Conservation (phyloP, 1,284 basidiomycete genomes). For the Grifola frondosa region DNA sequence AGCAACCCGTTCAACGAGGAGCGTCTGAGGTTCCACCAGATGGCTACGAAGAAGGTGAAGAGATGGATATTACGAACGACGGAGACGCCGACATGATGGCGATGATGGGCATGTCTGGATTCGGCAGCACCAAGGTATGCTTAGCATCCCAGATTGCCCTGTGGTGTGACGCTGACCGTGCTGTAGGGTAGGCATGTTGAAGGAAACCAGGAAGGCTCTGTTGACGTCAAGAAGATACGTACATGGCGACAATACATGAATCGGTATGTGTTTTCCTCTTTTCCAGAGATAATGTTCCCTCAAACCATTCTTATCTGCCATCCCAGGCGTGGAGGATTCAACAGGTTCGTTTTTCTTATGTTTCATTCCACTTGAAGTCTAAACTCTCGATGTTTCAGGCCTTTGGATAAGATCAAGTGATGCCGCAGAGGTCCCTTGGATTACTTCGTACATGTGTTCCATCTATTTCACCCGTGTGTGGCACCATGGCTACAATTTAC, state of each 20-base stretch:
- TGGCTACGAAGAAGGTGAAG: constrained; percentile 55
- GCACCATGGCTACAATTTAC: neutral
- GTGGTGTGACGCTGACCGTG: neutral
- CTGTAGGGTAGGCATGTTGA: constrained; percentile 73
- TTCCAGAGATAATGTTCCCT: no score
- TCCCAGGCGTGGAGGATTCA: constrained; percentile 85
- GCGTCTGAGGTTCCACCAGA: constrained; percentile 39
- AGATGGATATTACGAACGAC: constrained; percentile 64
- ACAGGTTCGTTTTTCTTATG: constrained; percentile 54
- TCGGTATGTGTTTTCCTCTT: constrained; percentile 46
- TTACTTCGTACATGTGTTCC: neutral
- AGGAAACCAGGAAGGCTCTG: constrained; percentile 79
- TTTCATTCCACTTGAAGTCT: neutral
- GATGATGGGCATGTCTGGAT: constrained; percentile 88
- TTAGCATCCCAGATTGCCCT: neutral
- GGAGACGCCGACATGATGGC: constrained; percentile 85
- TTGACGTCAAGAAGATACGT: constrained; percentile 81
- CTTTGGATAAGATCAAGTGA: constrained; percentile 71
- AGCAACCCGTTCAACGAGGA: constrained; percentile 22
- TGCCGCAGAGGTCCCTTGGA: neutral
- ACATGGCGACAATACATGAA: constrained; percentile 99
- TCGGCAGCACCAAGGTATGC: constrained; percentile 86
- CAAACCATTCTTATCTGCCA: neutral
- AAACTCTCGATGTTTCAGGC: constrained; percentile 41
- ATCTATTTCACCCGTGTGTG: neutral